A percentile compares a stretch with the other conserved stretches of the same genome.
These are phyloP conservation scores for Macrocybe gigantea DNA, from an alignment of 768 basidiomycete genomes.

Conservation along the genomic window DNA sequence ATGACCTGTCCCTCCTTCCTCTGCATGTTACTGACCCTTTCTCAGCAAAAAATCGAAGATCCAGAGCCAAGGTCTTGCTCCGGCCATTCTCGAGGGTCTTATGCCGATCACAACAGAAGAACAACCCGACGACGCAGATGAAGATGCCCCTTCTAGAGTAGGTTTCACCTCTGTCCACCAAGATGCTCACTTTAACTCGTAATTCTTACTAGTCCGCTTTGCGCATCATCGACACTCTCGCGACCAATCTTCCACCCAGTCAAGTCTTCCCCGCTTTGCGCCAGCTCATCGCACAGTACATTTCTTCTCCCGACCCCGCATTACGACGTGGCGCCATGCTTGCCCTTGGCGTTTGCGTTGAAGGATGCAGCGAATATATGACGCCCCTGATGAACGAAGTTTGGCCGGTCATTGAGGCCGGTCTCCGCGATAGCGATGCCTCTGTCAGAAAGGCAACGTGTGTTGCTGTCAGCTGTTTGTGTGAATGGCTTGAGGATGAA, in stretches of 20 bases:
- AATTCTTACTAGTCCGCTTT: constrained; percentile 65
- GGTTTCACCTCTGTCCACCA: constrained; percentile 17
- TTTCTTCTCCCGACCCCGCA: constrained; percentile 70
- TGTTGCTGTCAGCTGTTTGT: constrained; percentile 90
- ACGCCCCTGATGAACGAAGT: constrained; percentile 86
- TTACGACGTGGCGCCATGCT: constrained; percentile 91
- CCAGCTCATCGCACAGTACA: constrained; percentile 76
- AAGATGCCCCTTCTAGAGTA: constrained; percentile 89
- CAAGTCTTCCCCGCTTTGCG: constrained; percentile 96
- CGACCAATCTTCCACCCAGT: constrained; percentile 86
- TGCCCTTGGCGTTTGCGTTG: constrained; percentile 91
- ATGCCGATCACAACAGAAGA: constrained; percentile 93
- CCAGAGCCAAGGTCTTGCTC: constrained; percentile 78
- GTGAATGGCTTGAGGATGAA: constrained; percentile 96
- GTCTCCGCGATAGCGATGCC: constrained; percentile 78
- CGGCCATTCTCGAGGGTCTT: constrained; percentile 81
- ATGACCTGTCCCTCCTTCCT: constrained; percentile 18
- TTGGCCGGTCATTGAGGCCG: constrained; percentile 91
- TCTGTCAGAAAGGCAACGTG: constrained; percentile 94
- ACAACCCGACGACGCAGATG: constrained; percentile 90
- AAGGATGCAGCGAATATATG: constrained; percentile 98
- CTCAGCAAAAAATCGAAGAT: constrained; percentile 93
- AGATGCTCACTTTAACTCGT: not conserved
- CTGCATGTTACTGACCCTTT: constrained; percentile 5
- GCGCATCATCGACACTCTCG: constrained; percentile 88